Evolutionary conservation across 371 early-diverging fungal species (phyloP), one percentile per base, ranked within the genome.

Genomic region (Mortierella sp.): DNA sequence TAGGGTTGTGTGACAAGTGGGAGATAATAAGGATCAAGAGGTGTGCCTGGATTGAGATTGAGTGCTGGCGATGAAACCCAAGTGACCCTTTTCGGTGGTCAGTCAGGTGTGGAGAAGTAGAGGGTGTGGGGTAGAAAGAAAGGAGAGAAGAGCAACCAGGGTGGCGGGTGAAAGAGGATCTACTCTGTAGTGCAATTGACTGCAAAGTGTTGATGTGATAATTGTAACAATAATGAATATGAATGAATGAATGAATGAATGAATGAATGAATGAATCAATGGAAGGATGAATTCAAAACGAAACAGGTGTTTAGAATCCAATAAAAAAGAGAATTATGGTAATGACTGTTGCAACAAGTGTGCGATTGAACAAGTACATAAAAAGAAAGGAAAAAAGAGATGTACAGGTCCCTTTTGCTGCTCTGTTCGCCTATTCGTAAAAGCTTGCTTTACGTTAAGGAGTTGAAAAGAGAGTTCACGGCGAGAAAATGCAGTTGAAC

Each of bases 371-470:
- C 32, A n/a, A n/a, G n/a, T n/a, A 18, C 12, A 57, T 12, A 43
- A 37, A 24, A 9, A 1, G 28, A 45, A 45, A 55, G 58, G 30
- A 18, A 16, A 59, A 59, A n/a, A 28, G 5, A 28, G 14, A 32
- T 1, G 26, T 18, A 57, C 57, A 24, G 49, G 49, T 49, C 4
- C n/a, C 49, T 49, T 49, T 49, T 12, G 5, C n/a, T 12, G 49
- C n/a, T 18, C 47, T 45, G 18, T n/a, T 51, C 59, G 30, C 32
- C 28, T 26, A 32, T 35, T 28, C 32, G 5, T 12, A 11, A 9
- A 57, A 57, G 30, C 47, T 51, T 22, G 51, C 18, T 51, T 51
- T 1, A 28, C 11, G 62, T 62, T 62, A 62, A 62, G 62, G 62
- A 62, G 62, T 62, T 63, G 63, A 47, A 14, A 51, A 52, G 35